These are phyloP conservation scores for Chlorella sorokiniana DNA, from an alignment of 139 green algal species.

Conservation along the genomic window DNA sequence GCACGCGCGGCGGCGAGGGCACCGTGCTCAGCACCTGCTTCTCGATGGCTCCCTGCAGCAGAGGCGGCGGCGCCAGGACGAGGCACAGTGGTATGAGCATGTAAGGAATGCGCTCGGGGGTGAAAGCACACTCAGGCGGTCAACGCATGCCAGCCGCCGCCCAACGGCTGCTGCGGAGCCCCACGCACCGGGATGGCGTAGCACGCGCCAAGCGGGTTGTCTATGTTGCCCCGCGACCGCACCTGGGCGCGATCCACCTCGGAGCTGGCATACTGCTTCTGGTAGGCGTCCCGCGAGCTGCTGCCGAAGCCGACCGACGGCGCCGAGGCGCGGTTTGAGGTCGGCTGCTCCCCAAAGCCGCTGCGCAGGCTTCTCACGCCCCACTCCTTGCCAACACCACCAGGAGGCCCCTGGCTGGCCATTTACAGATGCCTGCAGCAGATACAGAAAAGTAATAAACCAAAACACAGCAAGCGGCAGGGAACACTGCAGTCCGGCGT, in stretches of 20 bases:
- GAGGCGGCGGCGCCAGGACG: too few species aligned
- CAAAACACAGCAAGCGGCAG: neutral
- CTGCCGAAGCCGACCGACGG: slow-evolving; percentile 48
- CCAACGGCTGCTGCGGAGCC: neutral
- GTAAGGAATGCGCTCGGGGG: too few species aligned
- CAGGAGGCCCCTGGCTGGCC: neutral
- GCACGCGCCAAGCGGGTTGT: slow-evolving; percentile 48
- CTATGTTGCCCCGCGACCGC: slow-evolving; percentile 34
- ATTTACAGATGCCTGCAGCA: neutral
- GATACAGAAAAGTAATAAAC: neutral
- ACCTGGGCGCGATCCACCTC: slow-evolving; percentile 47
- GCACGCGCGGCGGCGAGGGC: slow-evolving; percentile 3
- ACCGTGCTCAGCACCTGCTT: slow-evolving; percentile 41
- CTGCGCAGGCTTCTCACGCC: slow-evolving; percentile 18
- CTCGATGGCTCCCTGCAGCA: slow-evolving; percentile 10
- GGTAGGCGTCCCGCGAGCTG: slow-evolving; percentile 32
- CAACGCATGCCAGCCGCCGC: neutral
- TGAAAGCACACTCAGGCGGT: neutral
- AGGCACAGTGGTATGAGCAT: too few species aligned
- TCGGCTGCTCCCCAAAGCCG: slow-evolving; percentile 47
- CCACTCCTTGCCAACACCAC: neutral
- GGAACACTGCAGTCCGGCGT: too few species aligned
- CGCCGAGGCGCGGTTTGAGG: slow-evolving; percentile 17
- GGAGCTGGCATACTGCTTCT: slow-evolving; percentile 10
- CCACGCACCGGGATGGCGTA: slow-evolving; percentile 38